These are phyloP conservation scores for Sanghuangporus baumii DNA, from an alignment of 1,284 basidiomycete species.

Conservation along the genomic window DNA sequence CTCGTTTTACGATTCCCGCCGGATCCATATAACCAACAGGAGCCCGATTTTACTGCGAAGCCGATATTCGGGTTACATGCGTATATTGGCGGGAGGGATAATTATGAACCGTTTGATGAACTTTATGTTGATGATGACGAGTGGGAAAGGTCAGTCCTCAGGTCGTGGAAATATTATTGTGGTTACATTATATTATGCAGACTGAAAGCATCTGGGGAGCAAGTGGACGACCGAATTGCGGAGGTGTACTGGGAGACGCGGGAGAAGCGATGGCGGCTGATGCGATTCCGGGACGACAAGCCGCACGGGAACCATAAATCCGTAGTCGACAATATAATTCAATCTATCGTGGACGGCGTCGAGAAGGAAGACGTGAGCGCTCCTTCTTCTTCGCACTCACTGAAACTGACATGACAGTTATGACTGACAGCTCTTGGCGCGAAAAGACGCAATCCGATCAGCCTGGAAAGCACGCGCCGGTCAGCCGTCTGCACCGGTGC, in stretches of 20 bases:
- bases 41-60: slow-evolving; percentile 81
- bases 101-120: slow-evolving; percentile 84
- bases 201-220: slow-evolving; percentile 80
- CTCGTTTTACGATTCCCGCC: slow-evolving; percentile 91
- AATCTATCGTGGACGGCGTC: slow-evolving; percentile 87
- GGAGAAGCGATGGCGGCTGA: slow-evolving; percentile 72
- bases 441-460: slow-evolving; percentile 52
- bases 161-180: not conserved
- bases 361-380: slow-evolving; percentile 71
- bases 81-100: slow-evolving; percentile 66
- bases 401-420: not conserved
- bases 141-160: slow-evolving; percentile 76
- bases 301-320: slow-evolving; percentile 80
- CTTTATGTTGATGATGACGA: slow-evolving; percentile 86
- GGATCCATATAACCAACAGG: slow-evolving; percentile 38
- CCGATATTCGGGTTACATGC: slow-evolving; percentile 83
- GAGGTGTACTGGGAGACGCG: slow-evolving; percentile 87
- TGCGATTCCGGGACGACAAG: slow-evolving; percentile 92
- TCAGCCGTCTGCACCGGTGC: slow-evolving; percentile 26
- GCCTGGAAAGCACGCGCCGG: slow-evolving; percentile 63
- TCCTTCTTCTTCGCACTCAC: not conserved
- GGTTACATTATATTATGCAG: slow-evolving; percentile 35
- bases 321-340: slow-evolving; percentile 81
- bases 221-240: slow-evolving; percentile 89
- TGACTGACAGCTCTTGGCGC: slow-evolving; percentile 51